Conservation (phyloP, 75 land plant genomes). For the Adiantum capillusveneris region DNA sequence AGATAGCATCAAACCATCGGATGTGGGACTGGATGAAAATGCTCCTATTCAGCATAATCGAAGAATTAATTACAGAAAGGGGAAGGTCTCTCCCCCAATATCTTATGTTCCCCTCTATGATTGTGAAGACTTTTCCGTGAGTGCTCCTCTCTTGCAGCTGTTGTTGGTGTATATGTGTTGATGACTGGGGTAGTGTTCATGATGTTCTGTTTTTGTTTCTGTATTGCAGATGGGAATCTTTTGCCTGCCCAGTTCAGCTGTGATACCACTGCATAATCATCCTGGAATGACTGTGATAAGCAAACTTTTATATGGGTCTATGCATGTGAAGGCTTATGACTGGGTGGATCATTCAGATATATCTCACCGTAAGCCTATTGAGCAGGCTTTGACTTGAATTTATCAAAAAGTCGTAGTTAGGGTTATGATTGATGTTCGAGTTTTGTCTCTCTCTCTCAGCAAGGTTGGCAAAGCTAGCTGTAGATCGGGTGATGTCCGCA, state of each 20-base stretch:
- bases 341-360: constrained; percentile 43
- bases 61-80: constrained; percentile 8
- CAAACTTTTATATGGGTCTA: constrained; percentile 80
- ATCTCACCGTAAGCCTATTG: neutral
- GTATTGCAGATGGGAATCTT: constrained; percentile 81
- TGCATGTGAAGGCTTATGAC: constrained; percentile 91
- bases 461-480: constrained; percentile 58
- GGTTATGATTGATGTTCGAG: neutral
- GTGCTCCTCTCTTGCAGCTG: constrained; percentile 3
- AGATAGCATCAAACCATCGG: constrained; percentile 44
- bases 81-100: constrained; percentile 38
- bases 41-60: constrained; percentile 19
- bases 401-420: neutral
- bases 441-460: constrained; percentile 14
- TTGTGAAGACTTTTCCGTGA: constrained; percentile 74
- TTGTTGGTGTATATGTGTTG: neutral
- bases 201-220: neutral
- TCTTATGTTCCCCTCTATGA: constrained; percentile 65
- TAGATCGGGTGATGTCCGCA: constrained; percentile 43
- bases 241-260: constrained; percentile 75
- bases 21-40: constrained; percentile 50
- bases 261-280: constrained; percentile 88
- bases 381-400: neutral
- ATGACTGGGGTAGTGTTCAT: neutral
- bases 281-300: constrained; percentile 97